A percentile compares a stretch with the other conserved stretches of the same genome.
Conservation (phyloP, 2,329 filamentous ascomycete genomes). For the Penicillium thymicola region DNA sequence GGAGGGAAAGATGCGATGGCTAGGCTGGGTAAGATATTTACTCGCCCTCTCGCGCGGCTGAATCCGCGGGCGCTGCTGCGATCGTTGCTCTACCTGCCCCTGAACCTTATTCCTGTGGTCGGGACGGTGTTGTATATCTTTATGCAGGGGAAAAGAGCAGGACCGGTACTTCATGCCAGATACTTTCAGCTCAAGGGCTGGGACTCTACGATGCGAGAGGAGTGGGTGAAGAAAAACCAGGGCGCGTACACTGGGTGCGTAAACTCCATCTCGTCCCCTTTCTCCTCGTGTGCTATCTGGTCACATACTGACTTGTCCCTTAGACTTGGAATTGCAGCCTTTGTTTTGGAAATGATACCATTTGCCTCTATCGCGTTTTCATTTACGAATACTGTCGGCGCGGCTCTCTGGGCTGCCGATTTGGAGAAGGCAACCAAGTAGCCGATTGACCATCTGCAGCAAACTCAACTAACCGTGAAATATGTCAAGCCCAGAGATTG, state of each 20-base stretch:
- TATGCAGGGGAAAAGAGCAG: conserved; percentile 63
- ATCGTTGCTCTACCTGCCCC: conserved; percentile 79
- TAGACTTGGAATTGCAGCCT: conserved; percentile 70
- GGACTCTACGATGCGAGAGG: conserved; percentile 60
- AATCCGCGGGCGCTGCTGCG: conserved; percentile 63
- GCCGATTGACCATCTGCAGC: not conserved
- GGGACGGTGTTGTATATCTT: conserved; percentile 78
- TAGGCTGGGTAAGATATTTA: conserved; percentile 56
- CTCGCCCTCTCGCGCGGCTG: conserved; percentile 50
- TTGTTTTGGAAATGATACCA: conserved; percentile 79
- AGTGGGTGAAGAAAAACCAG: conserved; percentile 67
- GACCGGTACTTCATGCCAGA: conserved; percentile 56
- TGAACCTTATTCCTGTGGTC: conserved; percentile 90
- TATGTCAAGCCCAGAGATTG: not conserved
- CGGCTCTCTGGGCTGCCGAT: conserved; percentile 91
- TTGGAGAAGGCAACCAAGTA: conserved; percentile 57
- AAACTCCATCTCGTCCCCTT: not conserved
- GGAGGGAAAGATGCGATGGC: conserved; percentile 49
- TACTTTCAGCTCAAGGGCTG: conserved; percentile 93
- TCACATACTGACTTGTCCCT: conserved; percentile 14
- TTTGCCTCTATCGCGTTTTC: conserved; percentile 78
- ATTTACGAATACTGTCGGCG: conserved; percentile 89
- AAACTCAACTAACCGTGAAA: not conserved
- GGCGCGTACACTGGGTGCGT: conserved; percentile 79
- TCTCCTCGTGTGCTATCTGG: conserved; percentile 4